A percentile compares a stretch with the other conserved stretches of the same genome.
These are phyloP conservation scores for Aspergillus olivimuriae DNA, from an alignment of 495 filamentous ascomycete genomes.

Conservation along the genomic window DNA sequence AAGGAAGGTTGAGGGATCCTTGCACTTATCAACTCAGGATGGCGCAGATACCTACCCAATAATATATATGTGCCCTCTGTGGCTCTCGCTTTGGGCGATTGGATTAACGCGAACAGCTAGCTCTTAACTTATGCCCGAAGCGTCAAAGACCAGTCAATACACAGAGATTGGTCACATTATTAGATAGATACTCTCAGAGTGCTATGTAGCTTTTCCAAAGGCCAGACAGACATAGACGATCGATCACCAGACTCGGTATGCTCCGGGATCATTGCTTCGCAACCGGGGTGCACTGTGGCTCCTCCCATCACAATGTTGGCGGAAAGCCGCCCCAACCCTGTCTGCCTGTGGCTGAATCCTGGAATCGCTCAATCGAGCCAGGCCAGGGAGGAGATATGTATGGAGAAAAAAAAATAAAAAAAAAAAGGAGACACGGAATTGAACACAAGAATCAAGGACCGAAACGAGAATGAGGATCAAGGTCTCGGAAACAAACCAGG, in stretches of 20 bases:
- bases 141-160: too few species aligned
- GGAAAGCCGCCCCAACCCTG: background rate
- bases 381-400: conserved; percentile 27
- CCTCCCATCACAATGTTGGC: background rate
- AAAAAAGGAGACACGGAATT: conserved; percentile 4
- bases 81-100: too few species aligned
- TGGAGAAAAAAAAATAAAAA: conserved; percentile 9
- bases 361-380: conserved; percentile 15
- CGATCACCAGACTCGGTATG: too few species aligned
- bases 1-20: background rate
- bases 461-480: background rate
- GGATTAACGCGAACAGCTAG: too few species aligned
- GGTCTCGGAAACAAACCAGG: background rate
- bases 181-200: too few species aligned
- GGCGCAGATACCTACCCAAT: background rate
- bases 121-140: too few species aligned
- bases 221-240: too few species aligned
- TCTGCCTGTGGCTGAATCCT: background rate
- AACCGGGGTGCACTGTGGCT: too few species aligned
- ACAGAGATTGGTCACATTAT: too few species aligned
- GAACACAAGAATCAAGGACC: background rate
- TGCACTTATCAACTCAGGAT: background rate
- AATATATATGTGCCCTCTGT: background rate
- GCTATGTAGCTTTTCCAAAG: too few species aligned
- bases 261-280: too few species aligned